Evolutionary conservation across 306 rosid species (phyloP), one percentile per base, ranked within the genome.

Genomic region (Quercus variabilis): DNA sequence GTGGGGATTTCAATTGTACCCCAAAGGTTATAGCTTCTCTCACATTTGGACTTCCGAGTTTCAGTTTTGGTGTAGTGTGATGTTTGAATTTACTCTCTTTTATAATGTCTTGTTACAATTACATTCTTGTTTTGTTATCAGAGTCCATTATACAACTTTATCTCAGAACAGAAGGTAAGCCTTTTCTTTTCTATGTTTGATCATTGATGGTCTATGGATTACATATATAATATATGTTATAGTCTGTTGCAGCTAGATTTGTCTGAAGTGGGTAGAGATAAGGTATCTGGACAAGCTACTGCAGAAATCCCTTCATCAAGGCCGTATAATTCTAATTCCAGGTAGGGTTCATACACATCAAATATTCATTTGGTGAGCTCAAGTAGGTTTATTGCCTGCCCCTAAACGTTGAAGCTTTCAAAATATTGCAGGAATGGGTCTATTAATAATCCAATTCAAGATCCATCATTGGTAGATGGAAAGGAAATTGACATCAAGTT

Each of bases 1-100:
- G 99, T 75, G 98, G 99, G 78, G 99, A 95, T 91, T 95, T 90
- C 80, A 95, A 95, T 83, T 95, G 97, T 83, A 92, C 96, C 17
- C 99, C 98, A 1, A 93, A 95, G 98, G 99, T 95, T 79, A 69
- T 69, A 74, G 56, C 54, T 76, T 77, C 79, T 41, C 74, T 65
- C 65, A 81, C 74, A 8, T 62, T 49, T 80, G 17, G 20, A 73
- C 67, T 76, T 83, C 77, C 73, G 38, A 31, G 77, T 62, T 71
- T 26, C 30, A 35, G 20, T 3, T 64, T 35, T 23, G 43, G 15
- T 67, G 54, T 64, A 56, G 54, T 26, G 7, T 19, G 23, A 31
- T 70, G 71, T 33, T 78, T 71, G 52, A 69, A 15, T 30, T 41
- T 62, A 69, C 25, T 33, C 41, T 18, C 57, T 52, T 41, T 80